Conservation (phyloP, 179 eudicot genomes). For the Corrigiola litoralis region DNA sequence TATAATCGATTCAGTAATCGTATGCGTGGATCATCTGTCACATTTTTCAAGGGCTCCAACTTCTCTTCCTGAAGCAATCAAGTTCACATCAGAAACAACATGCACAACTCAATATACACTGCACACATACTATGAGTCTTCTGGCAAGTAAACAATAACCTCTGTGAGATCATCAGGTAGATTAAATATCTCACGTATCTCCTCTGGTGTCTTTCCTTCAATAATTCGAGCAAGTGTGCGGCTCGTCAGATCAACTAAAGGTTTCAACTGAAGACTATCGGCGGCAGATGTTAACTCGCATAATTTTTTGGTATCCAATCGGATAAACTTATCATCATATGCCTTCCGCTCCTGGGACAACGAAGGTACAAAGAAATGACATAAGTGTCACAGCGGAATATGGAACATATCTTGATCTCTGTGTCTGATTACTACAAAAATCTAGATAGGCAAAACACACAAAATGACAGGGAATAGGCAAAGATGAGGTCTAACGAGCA, state of each 20-base stretch:
- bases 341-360: conserved; percentile 60
- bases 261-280: conserved; percentile 65
- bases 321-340: conserved; percentile 59
- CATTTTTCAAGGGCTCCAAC: conserved; percentile 71
- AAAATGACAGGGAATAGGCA: not conserved
- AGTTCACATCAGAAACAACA: conserved; percentile 18
- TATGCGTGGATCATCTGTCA: conserved; percentile 80
- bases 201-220: conserved; percentile 69
- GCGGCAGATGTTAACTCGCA: conserved; percentile 73
- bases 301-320: conserved; percentile 50
- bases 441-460: too few species aligned
- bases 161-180: conserved; percentile 76
- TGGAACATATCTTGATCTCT: too few species aligned
- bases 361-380: not conserved
- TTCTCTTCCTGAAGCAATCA: conserved; percentile 65
- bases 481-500: too few species aligned
- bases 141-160: conserved; percentile 34
- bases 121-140: not conserved
- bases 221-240: conserved; percentile 68
- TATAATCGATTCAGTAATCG: conserved; percentile 70
- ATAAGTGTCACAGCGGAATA: not conserved
- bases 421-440: too few species aligned
- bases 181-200: conserved; percentile 64
- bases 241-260: conserved; percentile 66
- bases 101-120: conserved; percentile 6